phyloP scores from a whole-genome alignment of 2,329 filamentous ascomycete species.

The Fusarium sp. region DNA sequence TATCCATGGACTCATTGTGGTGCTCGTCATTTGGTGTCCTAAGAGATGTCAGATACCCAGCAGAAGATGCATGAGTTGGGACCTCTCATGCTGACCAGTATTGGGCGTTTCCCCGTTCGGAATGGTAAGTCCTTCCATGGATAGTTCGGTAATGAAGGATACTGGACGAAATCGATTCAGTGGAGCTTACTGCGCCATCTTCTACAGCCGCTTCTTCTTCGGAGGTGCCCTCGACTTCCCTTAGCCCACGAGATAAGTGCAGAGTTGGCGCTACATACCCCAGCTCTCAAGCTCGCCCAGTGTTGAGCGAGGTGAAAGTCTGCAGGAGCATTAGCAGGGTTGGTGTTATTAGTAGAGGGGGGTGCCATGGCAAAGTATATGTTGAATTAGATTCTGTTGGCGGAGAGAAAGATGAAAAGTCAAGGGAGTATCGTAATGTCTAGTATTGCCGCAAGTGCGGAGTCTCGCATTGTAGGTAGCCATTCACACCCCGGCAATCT shows the following conservation, averaged over 20 bases:
- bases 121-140: conserved; percentile 14
- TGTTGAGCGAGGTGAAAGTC: conserved; percentile 16
- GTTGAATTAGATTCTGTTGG: neutral
- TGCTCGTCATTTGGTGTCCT: conserved; percentile 13
- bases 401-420: neutral
- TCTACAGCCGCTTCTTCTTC: neutral
- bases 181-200: conserved; percentile 1
- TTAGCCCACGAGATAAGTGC: neutral
- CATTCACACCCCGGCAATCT: neutral
- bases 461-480: neutral
- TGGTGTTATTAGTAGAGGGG: neutral
- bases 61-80: too few relatives aligned
- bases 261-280: neutral
- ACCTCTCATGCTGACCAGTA: neutral
- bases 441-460: neutral
- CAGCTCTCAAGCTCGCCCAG: conserved; percentile 7
- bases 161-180: conserved; percentile 5
- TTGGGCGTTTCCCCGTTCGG: neutral
- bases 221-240: neutral
- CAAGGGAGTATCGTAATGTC: neutral
- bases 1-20: conserved; percentile 20
- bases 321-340: neutral
- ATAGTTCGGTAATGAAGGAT: neutral
- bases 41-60: neutral
- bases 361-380: neutral